Conservation (phyloP, 1,284 basidiomycete genomes). For the Fomitiporia mediterranea region DNA sequence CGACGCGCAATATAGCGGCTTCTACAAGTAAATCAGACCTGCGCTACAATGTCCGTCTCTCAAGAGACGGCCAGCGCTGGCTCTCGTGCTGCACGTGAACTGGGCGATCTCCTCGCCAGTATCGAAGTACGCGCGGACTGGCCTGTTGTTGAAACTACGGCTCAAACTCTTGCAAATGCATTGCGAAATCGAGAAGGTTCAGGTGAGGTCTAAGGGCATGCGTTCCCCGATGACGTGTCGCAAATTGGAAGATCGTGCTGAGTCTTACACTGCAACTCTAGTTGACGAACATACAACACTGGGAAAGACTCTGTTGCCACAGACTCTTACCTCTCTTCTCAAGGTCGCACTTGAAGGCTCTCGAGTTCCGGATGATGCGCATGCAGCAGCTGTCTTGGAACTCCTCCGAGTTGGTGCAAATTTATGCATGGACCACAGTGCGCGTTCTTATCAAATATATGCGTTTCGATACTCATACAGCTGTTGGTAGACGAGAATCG, state of each 20-base stretch:
- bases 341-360: conserved; percentile 47
- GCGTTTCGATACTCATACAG: conserved; percentile 8
- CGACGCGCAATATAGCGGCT: not conserved
- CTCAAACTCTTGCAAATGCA: conserved; percentile 56
- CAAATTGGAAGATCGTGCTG: conserved; percentile 6
- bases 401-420: conserved; percentile 73
- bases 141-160: conserved; percentile 46
- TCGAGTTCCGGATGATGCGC: conserved; percentile 39
- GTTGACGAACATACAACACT: conserved; percentile 69
- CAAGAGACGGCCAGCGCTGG: conserved; percentile 9
- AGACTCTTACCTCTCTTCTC: conserved; percentile 56
- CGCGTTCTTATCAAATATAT: conserved; percentile 23
- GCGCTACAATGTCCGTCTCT: not conserved
- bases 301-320: conserved; percentile 59
- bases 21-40: not conserved
- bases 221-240: not conserved
- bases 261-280: no score
- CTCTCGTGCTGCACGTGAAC: conserved; percentile 25
- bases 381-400: conserved; percentile 52
- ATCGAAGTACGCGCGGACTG: conserved; percentile 41
- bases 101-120: conserved; percentile 31
- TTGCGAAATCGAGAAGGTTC: conserved; percentile 47
- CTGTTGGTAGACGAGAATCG: conserved; percentile 54
- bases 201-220: conserved; percentile 31
- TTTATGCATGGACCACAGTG: conserved; percentile 76